phyloP scores from a whole-genome alignment of 257 asterid genomes.

The Coffea canephora region DNA sequence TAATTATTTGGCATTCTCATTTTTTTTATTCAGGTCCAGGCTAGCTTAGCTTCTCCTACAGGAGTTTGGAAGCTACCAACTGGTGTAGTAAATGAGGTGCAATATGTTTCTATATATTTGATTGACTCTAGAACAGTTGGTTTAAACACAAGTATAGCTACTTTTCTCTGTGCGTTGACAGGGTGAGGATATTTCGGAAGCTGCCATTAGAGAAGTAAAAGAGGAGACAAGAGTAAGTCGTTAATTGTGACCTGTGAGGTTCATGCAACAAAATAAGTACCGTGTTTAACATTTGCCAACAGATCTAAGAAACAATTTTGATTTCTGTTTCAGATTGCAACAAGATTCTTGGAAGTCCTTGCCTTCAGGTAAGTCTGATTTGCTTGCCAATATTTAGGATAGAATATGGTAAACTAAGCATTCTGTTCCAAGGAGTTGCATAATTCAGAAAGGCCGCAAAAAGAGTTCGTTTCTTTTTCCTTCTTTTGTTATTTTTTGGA shows the following conservation, averaged over 20 bases:
- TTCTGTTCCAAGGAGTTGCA: not conserved
- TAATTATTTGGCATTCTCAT: not conserved
- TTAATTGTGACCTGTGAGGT: not conserved
- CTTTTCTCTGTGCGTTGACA: constrained; percentile 14
- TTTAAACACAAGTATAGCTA: not conserved
- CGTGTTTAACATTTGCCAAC: not conserved
- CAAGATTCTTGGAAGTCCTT: constrained; percentile 65
- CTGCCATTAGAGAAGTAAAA: constrained; percentile 89
- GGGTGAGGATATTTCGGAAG: constrained; percentile 87
- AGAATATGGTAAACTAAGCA: not conserved
- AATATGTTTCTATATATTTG: not conserved
- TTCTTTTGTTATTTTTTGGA: not conserved
- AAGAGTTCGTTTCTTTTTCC: not conserved
- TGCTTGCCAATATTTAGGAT: not conserved
- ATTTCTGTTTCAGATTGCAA: constrained; percentile 49
- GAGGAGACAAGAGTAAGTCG: constrained; percentile 89
- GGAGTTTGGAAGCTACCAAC: constrained; percentile 26
- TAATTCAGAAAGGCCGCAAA: not conserved
- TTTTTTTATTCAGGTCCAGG: constrained; percentile 52
- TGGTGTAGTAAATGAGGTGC: constrained; percentile 20
- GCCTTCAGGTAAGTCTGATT: constrained; percentile 63
- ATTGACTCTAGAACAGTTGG: not conserved
- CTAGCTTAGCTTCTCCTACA: constrained; percentile 62
- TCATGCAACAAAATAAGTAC: not conserved
- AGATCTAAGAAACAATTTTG: constrained; percentile 4